A percentile compares a stretch with the other conserved stretches of the same genome.
phyloP scores from a whole-genome alignment of 768 basidiomycete genomes.

The Sarcodon sp. region DNA sequence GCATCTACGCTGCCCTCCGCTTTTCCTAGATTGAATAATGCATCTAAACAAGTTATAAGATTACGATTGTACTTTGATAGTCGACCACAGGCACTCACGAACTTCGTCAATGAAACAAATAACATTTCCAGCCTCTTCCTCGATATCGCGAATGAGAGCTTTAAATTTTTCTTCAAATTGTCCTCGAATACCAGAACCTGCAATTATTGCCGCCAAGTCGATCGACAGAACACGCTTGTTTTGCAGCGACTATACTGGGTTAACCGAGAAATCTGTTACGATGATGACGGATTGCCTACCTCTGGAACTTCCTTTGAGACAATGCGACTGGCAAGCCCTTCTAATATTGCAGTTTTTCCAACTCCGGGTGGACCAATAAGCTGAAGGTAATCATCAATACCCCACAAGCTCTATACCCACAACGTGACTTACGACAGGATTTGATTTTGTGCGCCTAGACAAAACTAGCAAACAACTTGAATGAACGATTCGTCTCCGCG shows the following conservation, averaged over 20 bases:
- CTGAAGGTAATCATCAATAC: conserved; percentile 17
- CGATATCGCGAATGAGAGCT: conserved; percentile 78
- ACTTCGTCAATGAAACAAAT: conserved; percentile 96
- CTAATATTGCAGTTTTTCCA: conserved; percentile 87
- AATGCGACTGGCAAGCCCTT: conserved; percentile 81
- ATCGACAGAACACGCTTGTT: conserved; percentile 81
- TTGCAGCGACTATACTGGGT: conserved; percentile 51
- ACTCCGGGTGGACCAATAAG: conserved; percentile 82
- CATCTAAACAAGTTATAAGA: conserved; percentile 28
- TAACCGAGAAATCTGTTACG: background rate
- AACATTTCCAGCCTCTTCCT: conserved; percentile 71
- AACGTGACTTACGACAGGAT: conserved; percentile 57
- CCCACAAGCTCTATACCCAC: background rate
- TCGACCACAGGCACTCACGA: conserved; percentile 35
- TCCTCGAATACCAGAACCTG: conserved; percentile 83
- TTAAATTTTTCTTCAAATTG: conserved; percentile 95
- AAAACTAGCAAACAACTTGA: conserved; percentile 35
- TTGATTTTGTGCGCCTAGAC: conserved; percentile 82
- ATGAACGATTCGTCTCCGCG: background rate
- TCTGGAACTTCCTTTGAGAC: conserved; percentile 87
- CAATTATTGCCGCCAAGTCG: conserved; percentile 74
- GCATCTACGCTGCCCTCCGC: conserved; percentile 88
- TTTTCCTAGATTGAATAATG: conserved; percentile 80
- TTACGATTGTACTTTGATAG: background rate
- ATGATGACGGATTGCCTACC: conserved; percentile 24